Evolutionary conservation across 1,284 basidiomycete species (phyloP), one percentile per base, ranked within the genome.

Genomic region (Somion occarium): DNA sequence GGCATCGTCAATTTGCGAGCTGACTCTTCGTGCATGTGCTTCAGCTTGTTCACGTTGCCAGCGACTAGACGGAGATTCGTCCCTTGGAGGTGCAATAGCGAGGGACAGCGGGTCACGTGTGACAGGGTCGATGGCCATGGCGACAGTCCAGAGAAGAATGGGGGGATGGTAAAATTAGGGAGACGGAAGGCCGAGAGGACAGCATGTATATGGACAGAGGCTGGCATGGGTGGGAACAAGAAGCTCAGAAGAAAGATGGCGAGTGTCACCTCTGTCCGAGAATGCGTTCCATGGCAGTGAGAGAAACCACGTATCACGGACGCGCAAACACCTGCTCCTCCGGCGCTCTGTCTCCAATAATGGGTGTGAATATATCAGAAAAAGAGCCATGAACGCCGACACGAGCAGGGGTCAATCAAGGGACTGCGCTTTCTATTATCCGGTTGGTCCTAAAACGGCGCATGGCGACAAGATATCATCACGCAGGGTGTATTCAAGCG

Each of bases 1-100:
- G 61, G 80, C 76, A 51, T 83, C 82, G 70, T 88, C 85, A 56
- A 88, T 88, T 53, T 78, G 74, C 44, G 85, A 82, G 63, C 79
- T 85, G 41, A 70, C 69, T 51, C 72, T 71, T 59, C 75, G 75
- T 0, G 83, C 85, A 53, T 83, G 78, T 0, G 74, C 73, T 61
- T 88, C 85, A 5, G 73, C 73, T 23, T 66, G 69, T 56, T 83
- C 78, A 25, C 85, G 70, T 13, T 65, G 68, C 25, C 73, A 71
- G 42, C 74, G 75, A 49, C 79, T 73, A 25, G 77, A 74, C 1
- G 71, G 66, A 0, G 79, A 74, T 58, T 88, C 85, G 60, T 80
- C 69, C 1, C 70, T 66, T 1, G 85, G 84, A 1, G 85, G 85
- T 11, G 74, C 73, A 25, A 83, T 68, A 2, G 77, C 73, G 48